A percentile compares a stretch with the other conserved stretches of the same genome.
Conservation (phyloP, 257 asterid species). For the Solanum arcanum region DNA sequence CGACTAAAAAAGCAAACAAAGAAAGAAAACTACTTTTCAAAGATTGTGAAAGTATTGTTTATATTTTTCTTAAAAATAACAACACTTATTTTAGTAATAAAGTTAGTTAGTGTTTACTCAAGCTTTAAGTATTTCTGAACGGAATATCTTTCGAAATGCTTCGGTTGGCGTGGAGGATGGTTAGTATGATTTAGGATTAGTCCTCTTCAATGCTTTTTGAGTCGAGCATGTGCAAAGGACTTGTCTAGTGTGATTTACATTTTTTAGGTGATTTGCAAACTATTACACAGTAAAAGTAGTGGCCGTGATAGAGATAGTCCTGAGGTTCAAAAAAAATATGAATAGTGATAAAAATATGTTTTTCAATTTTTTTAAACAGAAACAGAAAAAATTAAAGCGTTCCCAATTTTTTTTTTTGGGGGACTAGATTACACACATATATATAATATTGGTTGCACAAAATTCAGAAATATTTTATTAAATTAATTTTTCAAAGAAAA, state of each 20-base stretch:
- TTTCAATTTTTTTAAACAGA: background rate
- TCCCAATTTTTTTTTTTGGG: background rate
- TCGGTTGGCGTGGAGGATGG: too few relatives aligned
- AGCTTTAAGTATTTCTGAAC: background rate
- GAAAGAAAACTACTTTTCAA: background rate
- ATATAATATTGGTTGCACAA: background rate
- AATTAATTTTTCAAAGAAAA: background rate
- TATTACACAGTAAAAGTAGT: too few relatives aligned
- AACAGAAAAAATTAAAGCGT: background rate
- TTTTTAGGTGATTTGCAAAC: rapidly evolving
- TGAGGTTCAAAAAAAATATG: too few relatives aligned
- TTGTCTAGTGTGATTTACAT: rapidly evolving
- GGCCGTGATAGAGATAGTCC: too few relatives aligned
- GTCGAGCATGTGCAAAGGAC: rapidly evolving
- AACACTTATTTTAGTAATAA: background rate
- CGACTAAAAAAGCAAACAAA: background rate
- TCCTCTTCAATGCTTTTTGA: rapidly evolving
- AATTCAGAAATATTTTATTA: background rate
- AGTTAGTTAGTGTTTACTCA: background rate
- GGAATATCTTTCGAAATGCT: too few relatives aligned
- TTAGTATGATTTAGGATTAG: rapidly evolving
- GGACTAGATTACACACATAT: background rate
- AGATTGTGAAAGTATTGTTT: background rate
- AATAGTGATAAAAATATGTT: background rate
- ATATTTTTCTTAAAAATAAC: background rate